phyloP scores from a whole-genome alignment of 495 filamentous ascomycete genomes.

The Pseudoneurospora amorphoporcata region DNA sequence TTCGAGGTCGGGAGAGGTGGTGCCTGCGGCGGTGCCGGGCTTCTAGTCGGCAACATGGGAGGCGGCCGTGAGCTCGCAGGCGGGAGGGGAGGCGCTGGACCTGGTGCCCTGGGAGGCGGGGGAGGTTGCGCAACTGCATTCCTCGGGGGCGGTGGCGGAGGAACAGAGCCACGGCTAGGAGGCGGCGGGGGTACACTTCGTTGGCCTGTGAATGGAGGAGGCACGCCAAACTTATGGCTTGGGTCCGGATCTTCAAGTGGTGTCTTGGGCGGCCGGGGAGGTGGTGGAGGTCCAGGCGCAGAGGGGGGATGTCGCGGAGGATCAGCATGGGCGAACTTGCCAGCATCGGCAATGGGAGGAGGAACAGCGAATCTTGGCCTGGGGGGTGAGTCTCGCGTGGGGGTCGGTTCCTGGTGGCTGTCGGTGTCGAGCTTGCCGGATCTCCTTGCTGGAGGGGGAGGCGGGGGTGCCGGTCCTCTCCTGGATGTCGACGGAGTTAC shows the following conservation, averaged over 20 bases:
- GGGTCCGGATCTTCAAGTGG: conserved; percentile 55
- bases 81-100: conserved; percentile 51
- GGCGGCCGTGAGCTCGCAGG: conserved; percentile 33
- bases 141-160: conserved; percentile 55
- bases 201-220: conserved; percentile 70
- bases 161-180: conserved; percentile 55
- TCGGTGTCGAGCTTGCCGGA: conserved; percentile 33
- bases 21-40: conserved; percentile 38
- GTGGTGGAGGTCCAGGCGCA: conserved; percentile 67
- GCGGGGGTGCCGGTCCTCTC: conserved; percentile 71
- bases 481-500: conserved; percentile 43
- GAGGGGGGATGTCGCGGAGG: conserved; percentile 50
- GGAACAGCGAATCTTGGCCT: conserved; percentile 67
- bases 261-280: conserved; percentile 78
- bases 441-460: conserved; percentile 67
- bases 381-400: conserved; percentile 46
- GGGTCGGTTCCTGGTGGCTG: conserved; percentile 40
- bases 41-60: conserved; percentile 27
- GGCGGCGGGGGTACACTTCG: conserved; percentile 63
- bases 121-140: conserved; percentile 41
- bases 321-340: conserved; percentile 55
- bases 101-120: conserved; percentile 62
- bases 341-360: conserved; percentile 76
- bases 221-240: conserved; percentile 56
- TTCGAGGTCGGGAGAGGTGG: conserved; percentile 31